Percentiles rank a stretch among this genome's conserved stretches.
These are phyloP conservation scores for Trametopsis cervina DNA, from an alignment of 768 basidiomycete genomes.

Conservation along the genomic window DNA sequence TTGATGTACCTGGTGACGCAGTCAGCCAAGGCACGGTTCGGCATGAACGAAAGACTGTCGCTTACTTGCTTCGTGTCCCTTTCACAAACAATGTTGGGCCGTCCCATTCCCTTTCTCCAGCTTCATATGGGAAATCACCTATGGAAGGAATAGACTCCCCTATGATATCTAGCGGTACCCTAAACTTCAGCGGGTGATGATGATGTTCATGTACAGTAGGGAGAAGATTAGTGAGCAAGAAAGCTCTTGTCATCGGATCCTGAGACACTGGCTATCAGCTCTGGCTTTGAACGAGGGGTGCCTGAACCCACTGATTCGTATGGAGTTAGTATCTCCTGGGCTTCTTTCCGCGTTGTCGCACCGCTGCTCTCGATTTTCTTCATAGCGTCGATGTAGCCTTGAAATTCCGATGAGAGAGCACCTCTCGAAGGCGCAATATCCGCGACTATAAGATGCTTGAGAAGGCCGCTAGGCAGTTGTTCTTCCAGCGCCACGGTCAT, in stretches of 20 bases:
- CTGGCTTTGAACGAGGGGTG: not conserved
- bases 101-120: constrained; percentile 43
- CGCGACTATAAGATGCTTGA: constrained; percentile 60
- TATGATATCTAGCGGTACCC: constrained; percentile 66
- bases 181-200: constrained; percentile 47
- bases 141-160: constrained; percentile 54
- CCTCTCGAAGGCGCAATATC: constrained; percentile 75
- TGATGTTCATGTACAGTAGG: constrained; percentile 26
- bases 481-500: constrained; percentile 60
- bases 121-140: constrained; percentile 71
- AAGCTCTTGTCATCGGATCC: constrained; percentile 72
- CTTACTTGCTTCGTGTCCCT: constrained; percentile 68
- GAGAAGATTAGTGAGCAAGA: constrained; percentile 78
- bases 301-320: constrained; percentile 64
- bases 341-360: constrained; percentile 60
- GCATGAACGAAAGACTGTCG: not conserved
- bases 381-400: constrained; percentile 66
- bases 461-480: constrained; percentile 31
- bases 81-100: constrained; percentile 71
- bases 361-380: constrained; percentile 53
- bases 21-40: not conserved
- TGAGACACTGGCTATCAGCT: constrained; percentile 24
- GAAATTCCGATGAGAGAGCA: constrained; percentile 56
- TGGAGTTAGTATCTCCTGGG: constrained; percentile 53
- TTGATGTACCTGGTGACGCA: constrained; percentile 63